Conservation (phyloP, 225 moss, liverwort and hornwort species). For the Marchantia paleacea region DNA sequence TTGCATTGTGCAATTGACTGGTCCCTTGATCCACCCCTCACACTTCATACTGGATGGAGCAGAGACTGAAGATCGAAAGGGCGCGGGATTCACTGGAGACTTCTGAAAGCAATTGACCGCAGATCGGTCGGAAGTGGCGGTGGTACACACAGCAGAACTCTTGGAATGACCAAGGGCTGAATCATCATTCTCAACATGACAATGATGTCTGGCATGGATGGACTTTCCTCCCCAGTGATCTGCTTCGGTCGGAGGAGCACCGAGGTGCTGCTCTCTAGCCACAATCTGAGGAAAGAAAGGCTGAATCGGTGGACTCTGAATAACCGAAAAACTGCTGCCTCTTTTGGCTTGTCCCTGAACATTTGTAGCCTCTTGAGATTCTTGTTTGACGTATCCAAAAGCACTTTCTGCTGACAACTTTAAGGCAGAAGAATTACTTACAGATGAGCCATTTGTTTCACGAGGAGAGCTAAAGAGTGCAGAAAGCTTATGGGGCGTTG, state of each 20-base stretch:
- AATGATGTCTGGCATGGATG: slow-evolving; percentile 17
- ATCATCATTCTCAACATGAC: slow-evolving; percentile 12
- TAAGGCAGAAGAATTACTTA: slow-evolving; percentile 35
- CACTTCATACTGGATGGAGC: background rate
- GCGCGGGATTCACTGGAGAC: background rate
- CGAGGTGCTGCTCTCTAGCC: background rate
- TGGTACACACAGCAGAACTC: background rate
- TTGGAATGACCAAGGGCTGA: slow-evolving; percentile 16
- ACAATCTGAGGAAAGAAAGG: background rate
- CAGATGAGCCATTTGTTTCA: slow-evolving; percentile 30
- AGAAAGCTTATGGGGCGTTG: slow-evolving; percentile 37
- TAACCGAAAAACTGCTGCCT: background rate
- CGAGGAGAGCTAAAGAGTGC: slow-evolving; percentile 35
- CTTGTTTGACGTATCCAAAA: slow-evolving; percentile 44
- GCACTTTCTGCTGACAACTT: slow-evolving; percentile 48
- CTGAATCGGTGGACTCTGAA: background rate
- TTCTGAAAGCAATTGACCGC: background rate
- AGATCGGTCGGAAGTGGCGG: background rate
- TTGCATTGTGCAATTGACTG: background rate
- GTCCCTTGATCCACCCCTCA: background rate
- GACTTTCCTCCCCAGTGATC: slow-evolving; percentile 16
- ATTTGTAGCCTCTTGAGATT: slow-evolving; percentile 14
- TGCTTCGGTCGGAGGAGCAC: background rate
- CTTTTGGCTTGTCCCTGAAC: background rate
- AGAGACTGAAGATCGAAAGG: background rate